These are phyloP conservation scores for Gossypium gossypioides DNA, from an alignment of 441 rosid genomes.

Conservation along the genomic window DNA sequence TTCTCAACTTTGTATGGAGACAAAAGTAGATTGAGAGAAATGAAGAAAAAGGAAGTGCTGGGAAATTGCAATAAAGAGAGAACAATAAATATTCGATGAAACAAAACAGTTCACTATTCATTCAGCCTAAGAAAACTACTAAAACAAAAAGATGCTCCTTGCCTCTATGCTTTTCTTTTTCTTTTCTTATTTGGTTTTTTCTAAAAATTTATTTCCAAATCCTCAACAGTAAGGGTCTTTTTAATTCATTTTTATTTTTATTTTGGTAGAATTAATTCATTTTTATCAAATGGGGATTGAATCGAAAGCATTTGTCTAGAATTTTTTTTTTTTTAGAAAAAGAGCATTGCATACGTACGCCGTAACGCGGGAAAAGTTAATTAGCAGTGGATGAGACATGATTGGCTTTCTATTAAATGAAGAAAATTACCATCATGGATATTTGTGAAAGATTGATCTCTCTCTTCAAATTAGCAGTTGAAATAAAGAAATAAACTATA, in stretches of 20 bases:
- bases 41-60: neutral
- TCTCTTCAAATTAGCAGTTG: too few relatives aligned
- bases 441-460: too few relatives aligned
- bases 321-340: neutral
- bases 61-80: constrained; percentile 15
- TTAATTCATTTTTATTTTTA: too few relatives aligned
- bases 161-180: neutral
- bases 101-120: neutral
- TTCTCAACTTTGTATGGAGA: neutral
- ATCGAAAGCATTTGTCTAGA: neutral
- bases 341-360: neutral
- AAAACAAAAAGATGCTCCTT: constrained; percentile 26
- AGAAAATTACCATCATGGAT: neutral
- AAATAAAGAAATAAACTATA: too few relatives aligned
- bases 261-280: neutral
- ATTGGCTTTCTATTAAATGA: too few relatives aligned
- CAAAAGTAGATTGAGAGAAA: neutral
- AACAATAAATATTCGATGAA: constrained; percentile 19
- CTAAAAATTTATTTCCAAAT: neutral
- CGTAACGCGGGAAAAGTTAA: neutral
- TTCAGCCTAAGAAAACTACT: neutral
- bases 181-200: neutral
- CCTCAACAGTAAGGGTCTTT: neutral
- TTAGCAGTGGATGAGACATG: neutral
- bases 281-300: neutral